Evolutionary conservation across 495 filamentous ascomycete genomes (phyloP), one percentile per base, ranked within the genome.

Genomic region (Neurospora sp.): DNA sequence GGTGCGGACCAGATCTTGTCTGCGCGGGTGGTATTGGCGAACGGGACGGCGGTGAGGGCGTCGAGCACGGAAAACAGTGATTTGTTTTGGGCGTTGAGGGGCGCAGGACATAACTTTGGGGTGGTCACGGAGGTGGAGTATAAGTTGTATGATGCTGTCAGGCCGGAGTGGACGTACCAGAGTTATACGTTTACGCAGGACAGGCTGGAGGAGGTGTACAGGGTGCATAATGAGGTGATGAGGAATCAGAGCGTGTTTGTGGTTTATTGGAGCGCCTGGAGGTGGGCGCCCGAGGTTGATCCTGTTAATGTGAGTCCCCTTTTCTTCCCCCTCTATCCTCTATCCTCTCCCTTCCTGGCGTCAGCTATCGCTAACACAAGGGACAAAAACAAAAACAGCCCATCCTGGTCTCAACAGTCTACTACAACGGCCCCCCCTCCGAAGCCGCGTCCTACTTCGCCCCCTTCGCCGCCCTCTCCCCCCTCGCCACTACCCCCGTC

Each of bases 101-200:
- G 89, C 3, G 89, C 88, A 8, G 88, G 89, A 0, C 86, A 89
- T 73, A 90, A 90, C 75, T 90, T 90, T 73, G 89, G 88, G 40
- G 86, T 90, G 72, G 85, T 91, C 8, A 85, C 78, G 10, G 84
- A 83, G 27, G 73, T 86, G 18, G 83, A 82, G 31, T 76, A 74
- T 20, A 84, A 83, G 74, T 77, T 88, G n/a, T 86, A 86, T 73
- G 84, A 87, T 42, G 71, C 78, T 7, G 83, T 84, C 39, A 69
- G 68, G 40, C 42, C 69, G 22, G 35, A 72, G 41, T 87, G 83
- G 83, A 76, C 81, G 4, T 83, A 81, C 18, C 81, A 82, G 69
- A 81, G 77, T 1, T 78, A 85, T 69, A 81, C 78, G 27, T 89
- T 87, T 76, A 78, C 72, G 31, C 80, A 81, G 31, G 82, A 83